phyloP scores from a whole-genome alignment of 2,329 filamentous ascomycete genomes.

The Calonectria leucothoes region DNA sequence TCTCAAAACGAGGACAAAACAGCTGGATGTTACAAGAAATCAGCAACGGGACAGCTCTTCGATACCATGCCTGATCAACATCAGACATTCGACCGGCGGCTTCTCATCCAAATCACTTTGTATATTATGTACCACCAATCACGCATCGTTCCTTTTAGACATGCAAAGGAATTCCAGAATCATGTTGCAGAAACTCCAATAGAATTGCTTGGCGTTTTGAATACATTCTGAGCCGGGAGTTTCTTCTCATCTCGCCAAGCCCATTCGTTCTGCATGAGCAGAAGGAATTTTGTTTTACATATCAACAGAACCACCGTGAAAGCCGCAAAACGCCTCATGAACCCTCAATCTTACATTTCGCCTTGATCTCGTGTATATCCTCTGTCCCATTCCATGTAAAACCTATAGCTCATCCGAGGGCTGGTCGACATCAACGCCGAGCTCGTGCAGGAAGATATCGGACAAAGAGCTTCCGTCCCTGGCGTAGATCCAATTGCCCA shows the following conservation, averaged over 20 bases:
- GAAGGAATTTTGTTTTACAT: constrained; percentile 35
- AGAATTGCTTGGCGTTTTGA: constrained; percentile 19
- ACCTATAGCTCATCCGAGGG: constrained; percentile 40
- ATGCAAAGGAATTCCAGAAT: background rate
- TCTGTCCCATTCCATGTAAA: background rate
- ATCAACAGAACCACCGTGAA: constrained; percentile 17
- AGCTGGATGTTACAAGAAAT: background rate
- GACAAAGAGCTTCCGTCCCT: constrained; percentile 83
- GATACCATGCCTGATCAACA: background rate
- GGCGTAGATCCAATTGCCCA: constrained; percentile 87
- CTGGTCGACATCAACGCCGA: constrained; percentile 72
- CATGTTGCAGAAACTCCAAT: background rate
- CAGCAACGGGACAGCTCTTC: background rate
- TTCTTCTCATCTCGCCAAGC: background rate
- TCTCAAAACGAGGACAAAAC: background rate
- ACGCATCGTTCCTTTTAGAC: background rate
- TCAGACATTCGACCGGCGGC: background rate
- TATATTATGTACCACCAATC: constrained; percentile 26
- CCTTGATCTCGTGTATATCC: background rate
- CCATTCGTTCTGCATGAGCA: constrained; percentile 13
- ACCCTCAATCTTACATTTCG: constrained; percentile 17
- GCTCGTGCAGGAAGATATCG: constrained; percentile 79
- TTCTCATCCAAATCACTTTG: background rate
- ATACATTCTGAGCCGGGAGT: constrained; percentile 30
- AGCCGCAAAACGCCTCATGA: constrained; percentile 20